Base-by-base conservation (phyloP, 345 rosid species). In the Pelargonium nanum region DNA sequence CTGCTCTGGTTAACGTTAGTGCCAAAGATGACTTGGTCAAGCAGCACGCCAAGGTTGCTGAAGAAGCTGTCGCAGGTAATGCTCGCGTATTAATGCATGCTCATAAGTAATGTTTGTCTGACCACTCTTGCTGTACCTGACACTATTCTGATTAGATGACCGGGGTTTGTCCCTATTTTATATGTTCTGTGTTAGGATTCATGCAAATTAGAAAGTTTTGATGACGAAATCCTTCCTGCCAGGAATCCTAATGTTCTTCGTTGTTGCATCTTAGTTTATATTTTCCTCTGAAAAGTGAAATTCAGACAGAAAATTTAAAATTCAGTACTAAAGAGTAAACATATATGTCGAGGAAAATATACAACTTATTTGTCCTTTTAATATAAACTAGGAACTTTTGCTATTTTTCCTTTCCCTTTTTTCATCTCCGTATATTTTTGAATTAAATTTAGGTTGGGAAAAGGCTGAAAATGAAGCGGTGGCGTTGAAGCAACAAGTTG, bases 31-130 rank as follows among this genome's bases (percentile, higher is more conserved):
- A 89, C 59, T 63, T 92, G 65, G 91, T 87, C 59, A 87, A 87
- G 68, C 98, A 92, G 66, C 96, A 92, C 65, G 82, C 80, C 32
- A 92, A 87, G 82, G 96, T 92, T 63, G 96, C 98, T 0, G 98
- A 92, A 77, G 98, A 92, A 83, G 98, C 98, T 59, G 87, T 92
- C 52, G 86, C 93, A 63, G 98, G 96, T 91, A 81, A 58, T 20
- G n/a, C 22, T 57, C n/a, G n/a, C n/a, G n/a, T n/a, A n/a, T n/a
- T n/a, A n/a, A n/a, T n/a, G n/a, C n/a, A n/a, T n/a, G n/a, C n/a
- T n/a, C n/a, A n/a, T n/a, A n/a, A n/a, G n/a, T n/a, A n/a, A n/a
- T n/a, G n/a, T n/a, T n/a, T n/a, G n/a, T n/a, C n/a, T n/a, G n/a
- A n/a, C n/a, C n/a, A n/a, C n/a, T n/a, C n/a, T n/a, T n/a, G n/a